Evolutionary conservation across 371 early-diverging fungal genomes (phyloP).

Genomic region (Mucor ambiguus): DNA sequence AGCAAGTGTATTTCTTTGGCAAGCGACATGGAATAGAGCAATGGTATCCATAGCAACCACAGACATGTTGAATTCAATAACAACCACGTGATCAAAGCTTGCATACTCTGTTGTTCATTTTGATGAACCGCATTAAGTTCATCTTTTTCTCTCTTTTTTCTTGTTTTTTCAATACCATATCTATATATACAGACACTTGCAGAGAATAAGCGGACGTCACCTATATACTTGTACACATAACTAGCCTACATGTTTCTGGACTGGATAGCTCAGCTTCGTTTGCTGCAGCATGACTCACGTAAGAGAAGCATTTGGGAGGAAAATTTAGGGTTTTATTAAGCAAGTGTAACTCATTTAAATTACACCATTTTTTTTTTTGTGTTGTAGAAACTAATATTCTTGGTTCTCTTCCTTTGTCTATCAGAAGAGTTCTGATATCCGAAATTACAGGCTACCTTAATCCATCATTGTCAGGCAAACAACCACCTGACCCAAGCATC

Average conservation of each 20-base stretch:
- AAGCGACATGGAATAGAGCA: background rate
- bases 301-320: slow-evolving; percentile 9
- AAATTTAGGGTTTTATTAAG: background rate
- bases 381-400: slow-evolving; percentile 69
- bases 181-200: background rate
- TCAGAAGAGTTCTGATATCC: slow-evolving; percentile 61
- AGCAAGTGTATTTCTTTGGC: background rate
- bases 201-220: background rate
- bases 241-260: slow-evolving; percentile 64
- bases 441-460: slow-evolving; percentile 65
- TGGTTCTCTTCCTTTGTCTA: slow-evolving; percentile 63
- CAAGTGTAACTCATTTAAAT: slow-evolving; percentile 6
- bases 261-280: slow-evolving; percentile 67
- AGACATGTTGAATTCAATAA: background rate
- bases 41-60: background rate
- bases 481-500: slow-evolving; percentile 52
- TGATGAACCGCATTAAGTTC: background rate
- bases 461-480: slow-evolving; percentile 41
- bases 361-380: background rate
- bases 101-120: background rate
- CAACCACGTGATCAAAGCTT: background rate
- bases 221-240: background rate
- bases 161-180: background rate
- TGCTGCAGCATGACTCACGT: slow-evolving; percentile 73
- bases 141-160: background rate